These are phyloP conservation scores for Paecilomyces dactylethromorphus DNA, from an alignment of 2,329 filamentous ascomycete species.

Conservation along the genomic window DNA sequence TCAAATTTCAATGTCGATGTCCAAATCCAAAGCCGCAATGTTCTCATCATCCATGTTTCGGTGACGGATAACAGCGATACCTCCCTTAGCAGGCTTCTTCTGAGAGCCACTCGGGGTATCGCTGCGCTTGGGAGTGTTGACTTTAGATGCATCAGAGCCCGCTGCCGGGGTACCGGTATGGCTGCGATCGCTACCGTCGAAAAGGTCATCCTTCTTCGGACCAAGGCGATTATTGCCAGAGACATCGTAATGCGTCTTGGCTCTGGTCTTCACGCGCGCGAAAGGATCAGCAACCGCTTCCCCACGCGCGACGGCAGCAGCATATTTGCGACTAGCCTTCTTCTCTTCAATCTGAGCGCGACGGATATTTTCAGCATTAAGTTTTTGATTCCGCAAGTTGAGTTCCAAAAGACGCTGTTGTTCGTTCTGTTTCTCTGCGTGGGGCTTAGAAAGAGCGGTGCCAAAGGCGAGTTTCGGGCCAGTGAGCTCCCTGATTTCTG, in stretches of 20 bases:
- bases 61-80: conserved; percentile 63
- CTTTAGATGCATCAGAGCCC: conserved; percentile 45
- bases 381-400: conserved; percentile 75
- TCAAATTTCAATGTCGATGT: conserved; percentile 83
- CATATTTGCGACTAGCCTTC: conserved; percentile 54
- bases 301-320: conserved; percentile 56
- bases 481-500: conserved; percentile 40
- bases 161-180: conserved; percentile 44
- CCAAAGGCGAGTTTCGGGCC: conserved; percentile 66
- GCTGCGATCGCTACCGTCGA: conserved; percentile 40
- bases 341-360: conserved; percentile 82
- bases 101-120: conserved; percentile 21
- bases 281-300: conserved; percentile 51
- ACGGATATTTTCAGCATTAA: conserved; percentile 84
- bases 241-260: conserved; percentile 62
- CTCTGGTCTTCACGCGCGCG: conserved; percentile 59
- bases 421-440: conserved; percentile 52
- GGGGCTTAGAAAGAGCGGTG: conserved; percentile 57
- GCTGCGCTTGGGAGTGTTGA: conserved; percentile 46
- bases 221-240: conserved; percentile 38
- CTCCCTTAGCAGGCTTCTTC: conserved; percentile 33
- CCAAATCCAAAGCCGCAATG: conserved; percentile 80
- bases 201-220: conserved; percentile 37
- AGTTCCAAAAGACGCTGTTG: conserved; percentile 77
- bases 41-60: conserved; percentile 87